Evolutionary conservation across 1,284 basidiomycete genomes (phyloP), one percentile per base, ranked within the genome.

Genomic region (Ustilago trichophora): DNA sequence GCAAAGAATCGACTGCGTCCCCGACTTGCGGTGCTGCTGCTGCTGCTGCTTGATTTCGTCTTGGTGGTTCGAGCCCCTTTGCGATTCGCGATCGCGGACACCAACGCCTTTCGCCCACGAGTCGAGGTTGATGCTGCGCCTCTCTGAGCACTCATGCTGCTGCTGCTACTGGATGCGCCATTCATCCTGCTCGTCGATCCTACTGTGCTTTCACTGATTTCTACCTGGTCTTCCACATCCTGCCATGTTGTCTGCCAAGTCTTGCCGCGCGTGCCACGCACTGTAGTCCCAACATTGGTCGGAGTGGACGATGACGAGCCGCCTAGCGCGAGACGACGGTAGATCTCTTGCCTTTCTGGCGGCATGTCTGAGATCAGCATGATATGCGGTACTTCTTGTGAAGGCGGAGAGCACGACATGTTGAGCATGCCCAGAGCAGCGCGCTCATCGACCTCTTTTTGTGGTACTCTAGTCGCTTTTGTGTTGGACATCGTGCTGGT

Each of bases 221-320:
- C 24, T 21, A 15, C 16, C 8, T 6, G 19, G 27, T 46, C 36
- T 11, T 27, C 40, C 6, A 15, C 43, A 19, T 19, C 42, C 22
- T 59, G 43, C 63, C 63, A 66, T 4, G 63, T 66, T 0, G 63
- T 56, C 32, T 60, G 51, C 63, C 63, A 66, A n/a, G 63, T 66
- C 46, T 66, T 66, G 29, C 63, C 63, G 8, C 37, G 36, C 6
- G 33, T 66, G 27, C 52, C 52, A 7, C 63, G 51, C 2, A 25
- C 51, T 21, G 63, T 66, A 0, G 38, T 44, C 0, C 63, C 52
- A 6, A 22, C 13, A 16, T 49, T 46, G n/a, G 15, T 25, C 8
- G 37, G 32, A 9, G 41, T 46, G 7, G 34, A 24, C 10, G 35
- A 21, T 12, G 45, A 47, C 0, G 47, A 46, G 26, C n/a, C 21